Base-by-base conservation (phyloP, 768 basidiomycete genomes). In the Russula dissimulans region DNA sequence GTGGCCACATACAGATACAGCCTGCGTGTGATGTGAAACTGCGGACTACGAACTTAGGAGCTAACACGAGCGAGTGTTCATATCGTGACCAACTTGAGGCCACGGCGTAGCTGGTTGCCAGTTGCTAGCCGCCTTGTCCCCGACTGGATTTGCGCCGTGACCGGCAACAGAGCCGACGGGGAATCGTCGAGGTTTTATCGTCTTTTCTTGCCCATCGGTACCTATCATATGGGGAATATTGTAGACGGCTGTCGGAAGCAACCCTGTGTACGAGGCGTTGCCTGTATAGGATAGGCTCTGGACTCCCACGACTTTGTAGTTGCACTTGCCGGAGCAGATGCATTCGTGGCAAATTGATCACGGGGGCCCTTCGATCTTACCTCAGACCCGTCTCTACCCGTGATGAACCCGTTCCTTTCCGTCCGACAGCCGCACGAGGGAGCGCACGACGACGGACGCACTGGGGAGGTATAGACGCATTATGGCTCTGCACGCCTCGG, bases 141-240 rank as follows among this genome's bases (percentile, higher is more conserved):
- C 59, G 42, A 18, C 17, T 49, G 22, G 26, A 38, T 51, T 41
- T 54, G 8, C 17, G 36, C 46, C 48, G 54, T 11, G 14, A 42
- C 26, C 18, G 26, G n/a, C 41, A 18, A 47, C 46, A 50, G 45
- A 44, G 43, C 54, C 29, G 55, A 38, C 50, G 64, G 64, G 36
- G 61, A 65, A 65, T 63, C 38, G 52, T 65, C 64, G 64, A 65
- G 22, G 41, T 31, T 52, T 54, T 59, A 6, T 63, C 56, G 64
- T 57, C 44, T 52, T 45, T 56, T 56, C 60, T 51, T 46, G 60
- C 22, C 22, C 54, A 3, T 56, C 43, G 49, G 60, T 11, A 32
- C 36, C 44, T 56, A 43, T 50, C 51, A 48, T 48, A 31, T 5
- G 41, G 32, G 15, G 26, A 50, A 41, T 39, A 29, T 55, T 48